A percentile compares a stretch with the other conserved stretches of the same genome.
Evolutionary conservation across 1,139 yeast genomes (phyloP).

Genomic region (Geotrichum siamense): DNA sequence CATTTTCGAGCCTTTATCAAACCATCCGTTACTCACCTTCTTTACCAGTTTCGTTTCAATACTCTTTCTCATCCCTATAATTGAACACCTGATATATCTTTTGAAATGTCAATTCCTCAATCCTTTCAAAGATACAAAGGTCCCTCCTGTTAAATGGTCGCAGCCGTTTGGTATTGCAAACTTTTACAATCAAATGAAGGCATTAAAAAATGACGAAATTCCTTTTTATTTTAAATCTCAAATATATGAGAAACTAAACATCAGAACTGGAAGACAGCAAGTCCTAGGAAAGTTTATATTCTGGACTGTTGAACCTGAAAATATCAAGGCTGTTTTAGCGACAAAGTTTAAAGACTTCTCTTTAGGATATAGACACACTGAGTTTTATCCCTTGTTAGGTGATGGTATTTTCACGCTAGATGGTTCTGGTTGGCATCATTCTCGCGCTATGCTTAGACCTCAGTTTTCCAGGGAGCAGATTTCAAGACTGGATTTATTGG

Average conservation of each 20-base stretch:
- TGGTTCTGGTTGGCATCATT: constrained; percentile 50
- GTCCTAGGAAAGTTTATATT: constrained; percentile 14
- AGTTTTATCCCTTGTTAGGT: constrained; percentile 43
- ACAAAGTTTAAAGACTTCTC: constrained; percentile 44
- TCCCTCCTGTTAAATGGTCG: not conserved
- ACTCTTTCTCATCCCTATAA: constrained; percentile 1
- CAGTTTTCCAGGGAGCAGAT: constrained; percentile 51
- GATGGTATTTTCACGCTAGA: constrained; percentile 53
- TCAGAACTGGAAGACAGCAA: constrained; percentile 10
- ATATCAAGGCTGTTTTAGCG: constrained; percentile 32
- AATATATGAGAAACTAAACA: too few species aligned
- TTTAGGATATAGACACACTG: constrained; percentile 44
- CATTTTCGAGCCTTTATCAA: too few species aligned
- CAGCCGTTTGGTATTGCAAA: not conserved
- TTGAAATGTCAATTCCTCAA: not conserved
- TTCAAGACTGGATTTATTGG: constrained; percentile 43
- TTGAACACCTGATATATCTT: not conserved
- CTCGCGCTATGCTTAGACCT: constrained; percentile 51
- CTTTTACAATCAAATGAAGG: too few species aligned
- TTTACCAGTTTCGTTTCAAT: too few species aligned
- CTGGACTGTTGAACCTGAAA: constrained; percentile 45
- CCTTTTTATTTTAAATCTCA: too few species aligned
- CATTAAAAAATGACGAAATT: too few species aligned
- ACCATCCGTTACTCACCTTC: too few species aligned
- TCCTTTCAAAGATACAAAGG: not conserved